These are phyloP conservation scores for Helotiales sp. DNA, from an alignment of 2,329 filamentous ascomycete species.

Conservation along the genomic window DNA sequence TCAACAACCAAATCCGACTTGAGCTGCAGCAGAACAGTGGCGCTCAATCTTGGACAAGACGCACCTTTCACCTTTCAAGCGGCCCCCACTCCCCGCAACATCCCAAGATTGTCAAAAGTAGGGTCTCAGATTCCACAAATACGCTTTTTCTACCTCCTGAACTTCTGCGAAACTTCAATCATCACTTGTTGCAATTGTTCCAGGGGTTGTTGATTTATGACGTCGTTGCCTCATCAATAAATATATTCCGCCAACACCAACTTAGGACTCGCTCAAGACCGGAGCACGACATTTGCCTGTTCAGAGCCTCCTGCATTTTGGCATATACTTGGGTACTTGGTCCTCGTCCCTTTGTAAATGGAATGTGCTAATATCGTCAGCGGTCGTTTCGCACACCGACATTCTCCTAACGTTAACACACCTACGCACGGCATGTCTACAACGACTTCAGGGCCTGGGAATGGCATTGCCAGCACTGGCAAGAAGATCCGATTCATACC, in stretches of 20 bases:
- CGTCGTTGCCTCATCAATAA: slow-evolving; percentile 1
- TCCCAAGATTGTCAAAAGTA: neutral
- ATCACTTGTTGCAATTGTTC: neutral
- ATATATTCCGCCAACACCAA: neutral
- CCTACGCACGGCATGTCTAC: neutral
- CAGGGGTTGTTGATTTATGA: slow-evolving; percentile 2
- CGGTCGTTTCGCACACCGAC: neutral
- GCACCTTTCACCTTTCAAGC: neutral
- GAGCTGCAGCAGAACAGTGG: neutral
- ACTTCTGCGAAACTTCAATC: neutral
- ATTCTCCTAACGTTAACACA: neutral
- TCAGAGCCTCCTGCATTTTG: neutral
- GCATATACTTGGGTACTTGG: neutral
- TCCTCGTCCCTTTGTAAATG: neutral
- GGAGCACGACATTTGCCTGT: neutral
- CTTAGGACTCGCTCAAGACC: neutral
- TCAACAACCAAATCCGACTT: neutral
- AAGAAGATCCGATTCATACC: slow-evolving; percentile 63
- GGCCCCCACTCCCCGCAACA: neutral
- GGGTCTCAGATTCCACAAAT: neutral
- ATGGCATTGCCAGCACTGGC: slow-evolving; percentile 1
- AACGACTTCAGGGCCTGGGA: slow-evolving; percentile 9
- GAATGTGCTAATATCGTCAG: neutral
- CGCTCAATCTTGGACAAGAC: neutral
- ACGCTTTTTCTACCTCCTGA: neutral